A percentile compares a stretch with the other conserved stretches of the same genome.
Evolutionary conservation across 1,139 yeast species (phyloP).

Genomic region (Yamadazyma conglobata): DNA sequence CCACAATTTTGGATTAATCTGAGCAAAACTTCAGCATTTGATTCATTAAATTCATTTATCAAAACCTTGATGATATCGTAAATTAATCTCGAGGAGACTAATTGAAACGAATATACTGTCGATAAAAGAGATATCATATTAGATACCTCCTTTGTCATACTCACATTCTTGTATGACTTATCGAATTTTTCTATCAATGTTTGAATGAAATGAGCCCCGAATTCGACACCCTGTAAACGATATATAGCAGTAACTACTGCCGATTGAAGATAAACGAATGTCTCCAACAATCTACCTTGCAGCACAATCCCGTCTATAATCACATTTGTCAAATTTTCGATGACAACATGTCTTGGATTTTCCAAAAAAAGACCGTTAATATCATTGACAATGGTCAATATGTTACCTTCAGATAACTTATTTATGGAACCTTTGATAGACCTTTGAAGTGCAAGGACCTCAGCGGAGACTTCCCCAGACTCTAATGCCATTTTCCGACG

Average conservation of each 20-base stretch:
- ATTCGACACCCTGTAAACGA: constrained; percentile 78
- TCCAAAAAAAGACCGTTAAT: constrained; percentile 58
- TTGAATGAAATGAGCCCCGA: constrained; percentile 87
- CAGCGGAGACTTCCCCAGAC: constrained; percentile 40
- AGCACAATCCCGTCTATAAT: constrained; percentile 64
- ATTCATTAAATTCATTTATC: constrained; percentile 58
- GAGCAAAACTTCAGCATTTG: constrained; percentile 73
- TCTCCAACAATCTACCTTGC: constrained; percentile 67
- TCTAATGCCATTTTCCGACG: constrained; percentile 51
- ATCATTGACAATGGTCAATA: constrained; percentile 65
- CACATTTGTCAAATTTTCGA: constrained; percentile 60
- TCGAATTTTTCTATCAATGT: constrained; percentile 67
- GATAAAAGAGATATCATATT: constrained; percentile 74
- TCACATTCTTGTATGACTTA: constrained; percentile 23
- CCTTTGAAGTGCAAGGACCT: constrained; percentile 48
- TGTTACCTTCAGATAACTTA: constrained; percentile 81
- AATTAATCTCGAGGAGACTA: constrained; percentile 67
- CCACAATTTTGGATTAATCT: constrained; percentile 76
- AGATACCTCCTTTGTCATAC: constrained; percentile 53
- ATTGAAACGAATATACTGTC: constrained; percentile 72
- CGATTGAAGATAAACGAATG: constrained; percentile 77
- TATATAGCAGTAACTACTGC: constrained; percentile 74
- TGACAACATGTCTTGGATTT: constrained; percentile 76
- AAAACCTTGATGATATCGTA: constrained; percentile 70
- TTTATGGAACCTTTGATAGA: constrained; percentile 79